Conservation (phyloP, 2,329 filamentous ascomycete genomes). For the Falciphora oryzae region DNA sequence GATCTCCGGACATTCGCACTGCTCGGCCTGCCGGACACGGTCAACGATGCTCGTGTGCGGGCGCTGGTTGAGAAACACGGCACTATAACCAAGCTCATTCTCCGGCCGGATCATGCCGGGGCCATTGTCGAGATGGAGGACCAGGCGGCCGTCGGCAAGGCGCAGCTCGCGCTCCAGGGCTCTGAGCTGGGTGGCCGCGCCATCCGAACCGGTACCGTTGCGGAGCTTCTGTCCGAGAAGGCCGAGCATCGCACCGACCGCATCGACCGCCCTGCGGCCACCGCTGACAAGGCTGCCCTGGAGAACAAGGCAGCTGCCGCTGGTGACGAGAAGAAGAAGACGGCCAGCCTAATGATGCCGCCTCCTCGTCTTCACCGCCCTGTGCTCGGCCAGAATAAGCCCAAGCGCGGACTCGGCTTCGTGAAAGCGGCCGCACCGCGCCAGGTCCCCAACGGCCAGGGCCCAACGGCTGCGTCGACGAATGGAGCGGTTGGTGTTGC, state of each 20-base stretch:
- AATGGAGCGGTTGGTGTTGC: constrained; percentile 20
- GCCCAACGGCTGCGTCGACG: constrained; percentile 12
- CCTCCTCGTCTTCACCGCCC: constrained; percentile 7
- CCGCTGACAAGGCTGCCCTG: constrained; percentile 32
- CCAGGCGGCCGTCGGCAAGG: constrained; percentile 65
- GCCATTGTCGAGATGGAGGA: constrained; percentile 80
- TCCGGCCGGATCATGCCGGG: constrained; percentile 77
- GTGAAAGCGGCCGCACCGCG: constrained; percentile 14
- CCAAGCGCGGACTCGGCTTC: constrained; percentile 27
- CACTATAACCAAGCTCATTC: constrained; percentile 60
- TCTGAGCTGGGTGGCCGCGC: constrained; percentile 47
- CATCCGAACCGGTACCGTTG: constrained; percentile 48
- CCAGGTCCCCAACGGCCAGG: constrained; percentile 14
- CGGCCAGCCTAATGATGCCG: constrained; percentile 8
- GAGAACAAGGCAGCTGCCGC: constrained; percentile 32
- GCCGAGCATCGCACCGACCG: constrained; percentile 37
- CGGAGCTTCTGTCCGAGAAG: constrained; percentile 49
- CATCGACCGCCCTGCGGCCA: constrained; percentile 33
- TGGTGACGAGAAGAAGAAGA: constrained; percentile 15
- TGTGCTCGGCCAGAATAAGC: constrained; percentile 18
- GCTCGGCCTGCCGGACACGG: constrained; percentile 82
- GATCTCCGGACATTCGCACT: constrained; percentile 59
- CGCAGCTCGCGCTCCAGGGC: constrained; percentile 54
- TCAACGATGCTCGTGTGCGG: constrained; percentile 80
- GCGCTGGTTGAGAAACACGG: constrained; percentile 57